Base-by-base conservation (phyloP, 2,329 filamentous ascomycete species). In the Diplocarpon rosae region DNA sequence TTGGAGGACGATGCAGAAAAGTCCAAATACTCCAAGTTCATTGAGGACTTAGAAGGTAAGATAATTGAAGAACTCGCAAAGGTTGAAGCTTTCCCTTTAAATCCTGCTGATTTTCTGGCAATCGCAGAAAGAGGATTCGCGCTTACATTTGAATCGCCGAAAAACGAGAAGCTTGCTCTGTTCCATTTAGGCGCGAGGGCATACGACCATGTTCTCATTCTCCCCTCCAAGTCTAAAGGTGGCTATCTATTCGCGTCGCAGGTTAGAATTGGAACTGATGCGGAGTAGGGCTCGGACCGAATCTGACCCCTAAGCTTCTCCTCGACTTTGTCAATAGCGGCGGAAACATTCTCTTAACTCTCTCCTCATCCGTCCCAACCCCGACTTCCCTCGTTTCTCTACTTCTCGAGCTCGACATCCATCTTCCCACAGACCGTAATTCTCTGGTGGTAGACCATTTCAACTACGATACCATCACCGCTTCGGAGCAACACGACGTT, bases 381-480 rank as follows among this genome's bases (percentile, higher is more conserved):
- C 80, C 90, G 12, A 78, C 76, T 43, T 78, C 85, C 38, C 68
- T 95, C 56, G 78, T 80, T 53, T 83, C 83, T 34, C 73, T 94
- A 45, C 83, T 96, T 41, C 70, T 85, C 58, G 88, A 96, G 66
- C 73, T 95, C 63, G 90, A 95, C 62, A 84, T 98, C 59, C 72
- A 80, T 54, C 76, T 95, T n/a, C 86, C 92, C 32, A 68, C 78
- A 30, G 90, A 95, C 66, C 85, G 89, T 59, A 86, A 83, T 45
- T 80, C 85, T 46, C 71, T 90, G 46, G 83, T 95, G 5, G 82
- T 96, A 50, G 92, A 96, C 66, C 92, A 98, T 71, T 95, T 96
- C 78, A 84, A 86, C 69, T 92, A 92, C 67, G 90, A 96, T 60
- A 72, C 75, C 45, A 56, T 75, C 28, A 86, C 83, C 33, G 83